Evolutionary conservation across 345 rosid species (phyloP), one percentile per base, ranked within the genome.

Genomic region (Populus deltoides): DNA sequence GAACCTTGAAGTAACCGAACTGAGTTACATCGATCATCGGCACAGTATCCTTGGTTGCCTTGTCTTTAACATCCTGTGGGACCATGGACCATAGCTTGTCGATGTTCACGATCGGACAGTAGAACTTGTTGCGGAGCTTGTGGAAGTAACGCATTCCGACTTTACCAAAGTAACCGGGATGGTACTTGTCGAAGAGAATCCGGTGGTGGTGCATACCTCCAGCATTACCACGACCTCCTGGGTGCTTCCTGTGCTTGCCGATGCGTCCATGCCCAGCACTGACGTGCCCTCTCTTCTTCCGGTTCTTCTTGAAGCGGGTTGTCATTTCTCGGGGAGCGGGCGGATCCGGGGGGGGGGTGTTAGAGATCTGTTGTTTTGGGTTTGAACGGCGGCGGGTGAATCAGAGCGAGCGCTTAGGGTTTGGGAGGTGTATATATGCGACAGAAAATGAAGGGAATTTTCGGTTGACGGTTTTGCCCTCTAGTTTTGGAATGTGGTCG

Each of bases 51-150:
- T 76, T 69, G 62, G 38, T 25, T 35, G 76, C 72, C 62, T 80
- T 80, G 12, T 76, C 83, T 68, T 71, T 80, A n/a, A 76, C 69
- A 8, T 76, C 83, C 63, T 59, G 79, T 8, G 83, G 83, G 17
- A 83, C 38, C 82, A 83, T 20, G 2, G 81, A 82, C 85, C 85
- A 82, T n/a, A 82, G 75, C 85, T 82, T 78, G 27, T 82, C 81
- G 68, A 82, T 31, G 72, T 82, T 82, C 59, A 80, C 83, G 39
- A 80, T 80, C 9, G 79, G 83, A 43, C 80, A 80, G 66, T 80
- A 71, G 70, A 76, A 76, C 70, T 76, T 76, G 76, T 80, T 75
- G 57, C 77, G 79, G 6, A 80, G 79, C 77, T 71, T 80, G 68
- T 80, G 83, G 77, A 80, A 80, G 49, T 76, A 80, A 4, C 83